Evolutionary conservation across 2,329 filamentous ascomycete genomes (phyloP), one percentile per base, ranked within the genome.

Genomic region (Chaetomium strumarium): DNA sequence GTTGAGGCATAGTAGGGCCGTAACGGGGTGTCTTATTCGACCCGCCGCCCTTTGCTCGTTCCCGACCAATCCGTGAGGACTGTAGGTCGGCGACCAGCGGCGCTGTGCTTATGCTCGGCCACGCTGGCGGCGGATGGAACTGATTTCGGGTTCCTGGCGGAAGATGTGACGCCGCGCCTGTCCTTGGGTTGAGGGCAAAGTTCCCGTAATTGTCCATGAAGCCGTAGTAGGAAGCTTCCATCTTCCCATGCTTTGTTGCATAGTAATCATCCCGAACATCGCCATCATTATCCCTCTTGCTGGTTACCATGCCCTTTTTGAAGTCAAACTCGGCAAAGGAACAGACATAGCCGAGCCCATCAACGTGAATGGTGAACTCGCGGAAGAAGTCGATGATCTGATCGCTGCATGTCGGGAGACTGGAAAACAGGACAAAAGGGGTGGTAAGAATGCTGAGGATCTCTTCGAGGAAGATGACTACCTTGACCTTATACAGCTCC

Each of bases 261-360:
- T 93, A 97, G 67, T 97, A 97, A 61, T 96, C 91, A 54, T 93
- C 88, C 11, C 93, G 83, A 10, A 90, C 79, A 65, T 90, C 86
- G n/a, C 49, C 55, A 58, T 60, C 70, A 11, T 68, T 70, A 24
- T 67, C 66, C 14, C 68, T 69, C 47, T 68, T 71, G 4, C 67
- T 66, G 24, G 73, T 72, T 13, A 71, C 72, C 19, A 85, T 76
- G 20, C 85, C 87, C 67, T 90, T 92, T 68, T 95, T 91, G 72
- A 97, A 97, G 58, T 96, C 89, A 63, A 99, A 99, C 34, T 96
- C 90, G 3, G 93, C 93, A 71, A 96, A 97, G 1, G 92, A 96
- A 69, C 93, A 99, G 11, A 97, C 90, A 60, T 96, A 92, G 19
- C 93, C 93, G 34, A 99, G 79, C 0, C 93, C 93, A 64, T 99